Conservation (phyloP, 139 green algal genomes). For the Gonium pectorale region DNA sequence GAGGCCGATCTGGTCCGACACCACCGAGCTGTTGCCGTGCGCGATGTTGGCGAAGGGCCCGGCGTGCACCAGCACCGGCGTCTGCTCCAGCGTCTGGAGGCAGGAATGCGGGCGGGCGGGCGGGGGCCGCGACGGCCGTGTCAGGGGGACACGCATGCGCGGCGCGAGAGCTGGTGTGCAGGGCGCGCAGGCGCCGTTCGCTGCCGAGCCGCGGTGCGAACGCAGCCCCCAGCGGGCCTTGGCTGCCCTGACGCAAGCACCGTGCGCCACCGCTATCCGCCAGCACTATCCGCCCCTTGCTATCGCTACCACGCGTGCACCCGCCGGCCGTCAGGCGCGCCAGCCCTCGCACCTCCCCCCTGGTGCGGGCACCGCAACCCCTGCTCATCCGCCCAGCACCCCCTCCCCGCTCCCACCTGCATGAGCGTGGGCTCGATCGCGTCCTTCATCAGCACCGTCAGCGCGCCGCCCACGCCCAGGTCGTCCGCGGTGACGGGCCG, state of each 20-base stretch:
- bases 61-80: conserved; percentile 95
- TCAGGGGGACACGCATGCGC: too few species aligned
- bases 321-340: too few species aligned
- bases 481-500: conserved; percentile 95
- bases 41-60: conserved; percentile 99
- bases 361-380: too few species aligned
- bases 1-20: conserved; percentile 95
- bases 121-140: neutral
- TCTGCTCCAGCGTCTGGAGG: conserved; percentile 94
- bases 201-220: too few species aligned
- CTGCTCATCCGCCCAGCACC: neutral
- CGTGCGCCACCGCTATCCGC: too few species aligned
- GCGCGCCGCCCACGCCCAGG: conserved; percentile 93
- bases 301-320: too few species aligned
- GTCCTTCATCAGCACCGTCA: conserved; percentile 99
- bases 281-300: too few species aligned
- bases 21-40: conserved; percentile 93
- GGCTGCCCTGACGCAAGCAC: too few species aligned
- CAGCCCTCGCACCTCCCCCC: too few species aligned
- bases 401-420: conserved; percentile 59
- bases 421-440: conserved; percentile 95
- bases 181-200: too few species aligned
- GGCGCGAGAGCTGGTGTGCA: too few species aligned
- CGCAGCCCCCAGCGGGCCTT: too few species aligned
- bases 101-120: neutral